These are phyloP conservation scores for Graphilbum ipis-grandicollis DNA, from an alignment of 2,329 filamentous ascomycete species.

Conservation along the genomic window DNA sequence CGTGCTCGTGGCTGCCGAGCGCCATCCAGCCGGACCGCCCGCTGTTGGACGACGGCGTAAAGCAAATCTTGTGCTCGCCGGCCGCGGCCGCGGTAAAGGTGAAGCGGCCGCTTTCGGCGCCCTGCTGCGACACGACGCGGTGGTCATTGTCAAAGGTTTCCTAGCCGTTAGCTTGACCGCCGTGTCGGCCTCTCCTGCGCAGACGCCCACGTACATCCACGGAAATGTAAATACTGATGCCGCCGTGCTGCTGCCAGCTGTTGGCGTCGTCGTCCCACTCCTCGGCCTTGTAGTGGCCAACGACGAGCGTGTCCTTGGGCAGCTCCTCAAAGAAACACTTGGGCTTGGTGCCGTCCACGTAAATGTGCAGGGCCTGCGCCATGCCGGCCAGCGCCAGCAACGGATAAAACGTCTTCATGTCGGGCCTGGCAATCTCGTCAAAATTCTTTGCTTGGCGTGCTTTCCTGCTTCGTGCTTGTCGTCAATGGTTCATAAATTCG, in stretches of 20 bases:
- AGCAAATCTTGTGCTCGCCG: conserved; percentile 94
- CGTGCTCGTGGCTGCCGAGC: conserved; percentile 34
- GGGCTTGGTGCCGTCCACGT: conserved; percentile 65
- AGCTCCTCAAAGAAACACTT: conserved; percentile 99
- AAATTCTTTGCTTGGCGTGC: too few relatives aligned
- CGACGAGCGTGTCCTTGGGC: conserved; percentile 90
- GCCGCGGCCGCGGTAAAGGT: conserved; percentile 89
- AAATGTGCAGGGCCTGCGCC: conserved; percentile 84
- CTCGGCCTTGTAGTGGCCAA: conserved; percentile 78
- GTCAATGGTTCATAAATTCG: too few relatives aligned
- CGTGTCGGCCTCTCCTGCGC: background rate
- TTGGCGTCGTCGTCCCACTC: conserved; percentile 59
- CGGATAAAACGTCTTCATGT: conserved; percentile 44
- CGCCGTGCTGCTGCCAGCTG: conserved; percentile 54
- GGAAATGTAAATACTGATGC: conserved; percentile 72
- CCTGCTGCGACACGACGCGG: conserved; percentile 79
- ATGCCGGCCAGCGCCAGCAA: conserved; percentile 47
- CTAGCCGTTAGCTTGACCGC: conserved; percentile 19
- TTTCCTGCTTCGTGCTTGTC: too few relatives aligned
- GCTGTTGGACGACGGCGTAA: conserved; percentile 63
- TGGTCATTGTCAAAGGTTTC: conserved; percentile 97
- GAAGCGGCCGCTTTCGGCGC: conserved; percentile 62
- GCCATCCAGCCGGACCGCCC: conserved; percentile 57
- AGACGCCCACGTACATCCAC: conserved; percentile 46
- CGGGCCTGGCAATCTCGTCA: too few relatives aligned